Conservation (phyloP, 164 flowering plant species). For the Protea cynaroides region DNA sequence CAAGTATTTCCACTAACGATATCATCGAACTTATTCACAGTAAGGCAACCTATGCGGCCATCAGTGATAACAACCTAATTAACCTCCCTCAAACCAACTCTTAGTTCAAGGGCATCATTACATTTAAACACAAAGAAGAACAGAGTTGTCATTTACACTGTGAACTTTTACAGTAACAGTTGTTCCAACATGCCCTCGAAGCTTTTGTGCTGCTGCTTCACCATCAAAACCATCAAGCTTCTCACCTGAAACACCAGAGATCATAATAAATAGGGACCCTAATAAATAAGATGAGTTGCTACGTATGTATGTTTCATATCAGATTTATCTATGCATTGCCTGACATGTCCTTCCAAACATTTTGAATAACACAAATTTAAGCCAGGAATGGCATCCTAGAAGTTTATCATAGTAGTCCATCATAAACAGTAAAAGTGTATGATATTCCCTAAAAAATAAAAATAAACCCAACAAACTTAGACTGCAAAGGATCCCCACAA, state of each 20-base stretch:
- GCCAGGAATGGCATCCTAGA: neutral
- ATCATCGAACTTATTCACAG: no score
- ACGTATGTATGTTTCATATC: neutral
- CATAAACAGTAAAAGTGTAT: no score
- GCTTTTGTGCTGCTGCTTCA: slow-evolving; percentile 91
- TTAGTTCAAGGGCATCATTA: neutral
- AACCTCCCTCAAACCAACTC: neutral
- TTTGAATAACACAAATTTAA: no score
- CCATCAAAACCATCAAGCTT: slow-evolving; percentile 71
- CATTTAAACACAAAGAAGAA: neutral
- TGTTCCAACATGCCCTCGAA: slow-evolving; percentile 85
- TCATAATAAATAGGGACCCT: no score
- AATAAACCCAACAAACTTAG: no score
- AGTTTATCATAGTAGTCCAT: neutral
- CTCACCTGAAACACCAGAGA: slow-evolving; percentile 51
- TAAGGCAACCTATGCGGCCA: no score
- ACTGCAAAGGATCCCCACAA: no score
- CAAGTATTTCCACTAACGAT: no score
- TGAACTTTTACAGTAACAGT: slow-evolving; percentile 75
- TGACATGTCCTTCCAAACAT: neutral
- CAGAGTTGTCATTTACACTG: slow-evolving; percentile 32
- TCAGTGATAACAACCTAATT: no score
- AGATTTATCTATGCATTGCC: neutral
- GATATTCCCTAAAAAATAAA: no score
- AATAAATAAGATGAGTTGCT: neutral